Evolutionary conservation across 2,329 filamentous ascomycete genomes (phyloP).

Genomic region (Magnaporthiopsis incrustans): DNA sequence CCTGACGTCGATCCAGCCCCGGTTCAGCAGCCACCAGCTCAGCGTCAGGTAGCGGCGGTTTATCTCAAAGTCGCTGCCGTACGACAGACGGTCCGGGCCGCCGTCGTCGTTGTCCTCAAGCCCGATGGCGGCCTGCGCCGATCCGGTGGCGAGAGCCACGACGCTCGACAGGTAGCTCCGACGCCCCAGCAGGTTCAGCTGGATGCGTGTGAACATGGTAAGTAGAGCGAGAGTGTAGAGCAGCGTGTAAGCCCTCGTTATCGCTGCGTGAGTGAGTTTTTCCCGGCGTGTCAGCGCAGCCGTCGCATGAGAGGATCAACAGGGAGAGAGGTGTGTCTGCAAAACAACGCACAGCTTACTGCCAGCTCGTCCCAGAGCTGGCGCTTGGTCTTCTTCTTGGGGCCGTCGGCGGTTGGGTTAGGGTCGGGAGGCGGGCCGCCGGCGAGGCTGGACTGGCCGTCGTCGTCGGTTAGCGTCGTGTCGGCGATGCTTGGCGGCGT

Average conservation of each 20-base stretch:
- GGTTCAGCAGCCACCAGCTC: conserved; percentile 95
- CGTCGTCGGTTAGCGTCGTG: conserved; percentile 75
- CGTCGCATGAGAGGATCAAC: neutral
- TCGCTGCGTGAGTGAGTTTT: conserved; percentile 45
- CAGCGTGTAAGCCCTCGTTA: conserved; percentile 84
- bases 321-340: neutral
- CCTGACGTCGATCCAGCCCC: conserved; percentile 78
- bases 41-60: conserved; percentile 93
- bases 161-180: conserved; percentile 95
- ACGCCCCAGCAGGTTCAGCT: conserved; percentile 92
- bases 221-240: conserved; percentile 86
- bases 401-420: conserved; percentile 10
- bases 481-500: conserved; percentile 53
- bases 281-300: neutral
- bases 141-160: conserved; percentile 75
- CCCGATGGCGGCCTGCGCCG: conserved; percentile 68
- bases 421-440: conserved; percentile 18
- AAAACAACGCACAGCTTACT: conserved; percentile 65
- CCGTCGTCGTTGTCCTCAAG: conserved; percentile 93
- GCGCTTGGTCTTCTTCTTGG: conserved; percentile 64
- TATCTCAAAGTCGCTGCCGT: conserved; percentile 91
- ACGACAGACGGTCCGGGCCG: conserved; percentile 62
- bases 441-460: conserved; percentile 48
- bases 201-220: conserved; percentile 85
- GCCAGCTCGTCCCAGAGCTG: conserved; percentile 98